These are phyloP conservation scores for Ascochyta viciae-villosae DNA, from an alignment of 2,329 filamentous ascomycete genomes.

Conservation along the genomic window DNA sequence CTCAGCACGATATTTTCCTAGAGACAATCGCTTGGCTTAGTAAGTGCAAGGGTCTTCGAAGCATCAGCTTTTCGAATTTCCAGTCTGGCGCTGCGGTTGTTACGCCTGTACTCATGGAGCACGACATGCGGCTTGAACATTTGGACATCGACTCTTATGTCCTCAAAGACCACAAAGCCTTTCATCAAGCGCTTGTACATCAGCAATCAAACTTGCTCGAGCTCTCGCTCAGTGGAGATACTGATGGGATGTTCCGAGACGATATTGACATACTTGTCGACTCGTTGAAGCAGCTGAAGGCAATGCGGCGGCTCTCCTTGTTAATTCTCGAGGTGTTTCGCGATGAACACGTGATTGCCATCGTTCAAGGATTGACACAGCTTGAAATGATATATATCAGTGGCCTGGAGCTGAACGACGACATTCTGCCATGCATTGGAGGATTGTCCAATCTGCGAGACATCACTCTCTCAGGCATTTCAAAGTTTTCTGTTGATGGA, in stretches of 20 bases:
- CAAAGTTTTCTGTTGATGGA: constrained; percentile 61
- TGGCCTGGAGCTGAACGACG: constrained; percentile 62
- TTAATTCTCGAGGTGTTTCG: constrained; percentile 61
- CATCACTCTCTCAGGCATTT: constrained; percentile 63
- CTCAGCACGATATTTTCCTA: constrained; percentile 60
- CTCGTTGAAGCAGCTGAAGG: constrained; percentile 59
- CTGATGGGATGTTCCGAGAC: constrained; percentile 55
- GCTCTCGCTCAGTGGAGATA: constrained; percentile 56
- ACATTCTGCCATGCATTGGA: constrained; percentile 55
- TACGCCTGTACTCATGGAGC: constrained; percentile 56
- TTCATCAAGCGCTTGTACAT: constrained; percentile 60
- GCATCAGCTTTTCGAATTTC: constrained; percentile 60
- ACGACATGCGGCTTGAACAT: constrained; percentile 55
- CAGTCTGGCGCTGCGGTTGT: constrained; percentile 61
- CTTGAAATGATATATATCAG: constrained; percentile 66
- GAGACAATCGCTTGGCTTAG: constrained; percentile 63
- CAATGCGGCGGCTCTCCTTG: constrained; percentile 61
- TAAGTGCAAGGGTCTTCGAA: constrained; percentile 59
- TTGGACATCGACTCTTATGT: constrained; percentile 60
- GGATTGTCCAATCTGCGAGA: constrained; percentile 58
- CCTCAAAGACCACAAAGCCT: constrained; percentile 57
- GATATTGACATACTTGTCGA: constrained; percentile 59
- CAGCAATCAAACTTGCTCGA: constrained; percentile 60
- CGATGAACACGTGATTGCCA: constrained; percentile 56
- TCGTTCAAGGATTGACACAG: constrained; percentile 55